Evolutionary conservation across 2,329 filamentous ascomycete species (phyloP).

Genomic region (Aspergillus sp.): DNA sequence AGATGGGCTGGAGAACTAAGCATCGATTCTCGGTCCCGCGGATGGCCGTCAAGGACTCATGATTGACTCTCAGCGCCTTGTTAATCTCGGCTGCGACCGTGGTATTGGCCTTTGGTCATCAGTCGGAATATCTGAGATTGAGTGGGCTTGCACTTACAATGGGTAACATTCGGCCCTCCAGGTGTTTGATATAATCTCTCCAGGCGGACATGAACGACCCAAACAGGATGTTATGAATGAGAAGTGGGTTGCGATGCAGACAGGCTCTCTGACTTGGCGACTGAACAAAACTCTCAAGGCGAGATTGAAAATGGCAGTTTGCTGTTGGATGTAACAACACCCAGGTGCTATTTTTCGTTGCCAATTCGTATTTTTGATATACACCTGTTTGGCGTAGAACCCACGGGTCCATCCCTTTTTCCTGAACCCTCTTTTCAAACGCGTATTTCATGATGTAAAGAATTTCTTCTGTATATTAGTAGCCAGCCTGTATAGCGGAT

Average conservation of each 20-base stretch:
- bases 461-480: conserved; percentile 16
- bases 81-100: conserved; percentile 7
- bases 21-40: conserved; percentile 22
- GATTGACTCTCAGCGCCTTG: conserved; percentile 17
- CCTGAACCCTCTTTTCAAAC: conserved; percentile 19
- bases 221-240: conserved; percentile 29
- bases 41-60: conserved; percentile 18
- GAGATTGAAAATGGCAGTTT: conserved; percentile 17
- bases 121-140: background rate
- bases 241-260: conserved; percentile 18
- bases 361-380: conserved; percentile 28
- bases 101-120: conserved; percentile 9
- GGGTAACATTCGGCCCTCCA: conserved; percentile 24
- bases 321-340: conserved; percentile 26
- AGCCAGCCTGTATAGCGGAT: background rate
- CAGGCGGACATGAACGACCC: conserved; percentile 30
- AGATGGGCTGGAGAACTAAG: conserved; percentile 20
- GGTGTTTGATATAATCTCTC: conserved; percentile 28
- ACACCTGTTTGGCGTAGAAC: conserved; percentile 33
- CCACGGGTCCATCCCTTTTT: conserved; percentile 24
- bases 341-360: conserved; percentile 22
- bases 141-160: conserved; percentile 14
- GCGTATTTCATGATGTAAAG: conserved; percentile 32
- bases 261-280: conserved; percentile 9
- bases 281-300: conserved; percentile 11